Base-by-base conservation (phyloP, 495 filamentous ascomycete species). In the Clavariopsis aquatica region DNA sequence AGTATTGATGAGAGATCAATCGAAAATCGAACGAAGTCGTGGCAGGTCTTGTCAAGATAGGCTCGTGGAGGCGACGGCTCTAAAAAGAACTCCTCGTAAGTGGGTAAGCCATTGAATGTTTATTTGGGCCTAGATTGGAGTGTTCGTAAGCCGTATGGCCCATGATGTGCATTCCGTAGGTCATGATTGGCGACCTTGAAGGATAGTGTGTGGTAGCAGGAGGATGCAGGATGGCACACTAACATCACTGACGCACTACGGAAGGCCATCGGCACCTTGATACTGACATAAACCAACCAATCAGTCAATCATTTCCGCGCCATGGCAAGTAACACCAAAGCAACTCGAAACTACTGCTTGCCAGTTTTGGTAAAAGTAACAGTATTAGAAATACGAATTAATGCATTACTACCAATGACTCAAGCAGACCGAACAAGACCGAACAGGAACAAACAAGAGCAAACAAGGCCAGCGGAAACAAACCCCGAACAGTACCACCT, bases 401-500 rank as follows among this genome's bases (percentile, higher is more conserved):
- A 36, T 36, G 31, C 31, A 36, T 36, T 36, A 13, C 31, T 36
- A 13, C 31, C 6, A 36, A 36, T 6, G 31, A 36, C 31, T 6
- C 31, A 6, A 36, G 13, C 6, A 13, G 13, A 6, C 31, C 31
- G 13, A 6, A 36, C 31, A 36, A 36, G 31, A 6, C 6, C 6
- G 6, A 36, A 13, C 31, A 36, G 31, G 13, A 36, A 36, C 31
- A 6, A n/a, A n/a, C n/a, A n/a, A n/a, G n/a, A n/a, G 31, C 31
- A 36, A 36, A 36, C 31, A 36, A 36, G 13, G 45, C 13, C 49
- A 2, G 27, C 49, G 23, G 27, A 41, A 24, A 38, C 9, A 29
- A 62, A 62, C 52, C 27, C 22, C 24, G 23, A 55, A 23, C 24
- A 41, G 38, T 8, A 34, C 8, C 24, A 55, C 6, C 52, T 28